Evolutionary conservation across 2,329 filamentous ascomycete species (phyloP), one percentile per base, ranked within the genome.

Genomic region (Beauveria rudraprayagi): DNA sequence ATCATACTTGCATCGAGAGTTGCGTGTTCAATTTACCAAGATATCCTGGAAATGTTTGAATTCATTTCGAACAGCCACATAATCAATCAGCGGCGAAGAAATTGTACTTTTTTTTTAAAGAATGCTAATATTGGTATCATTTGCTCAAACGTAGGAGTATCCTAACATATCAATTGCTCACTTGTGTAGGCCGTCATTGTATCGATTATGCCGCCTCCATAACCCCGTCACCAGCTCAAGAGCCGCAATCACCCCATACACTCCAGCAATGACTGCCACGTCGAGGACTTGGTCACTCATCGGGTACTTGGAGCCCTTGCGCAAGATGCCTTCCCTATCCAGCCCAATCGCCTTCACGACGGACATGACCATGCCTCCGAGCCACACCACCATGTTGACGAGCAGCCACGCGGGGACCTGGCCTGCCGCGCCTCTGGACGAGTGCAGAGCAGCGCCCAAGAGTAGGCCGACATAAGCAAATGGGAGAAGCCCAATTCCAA

Each of bases 281-380:
- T 61, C 60, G 16, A 56, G 51, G 3, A 61, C 40, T 37, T 61
- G 60, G n/a, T 61, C 60, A 16, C 51, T 51, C 51, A 61, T 56
- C 24, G 60, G 60, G 24, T 61, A 61, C 28, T 56, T 56, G 22
- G 60, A 61, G 22, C 34, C 52, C 52, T 34, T 61, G 37, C 60
- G 60, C 24, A 11, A 8, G 37, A 34, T 22, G 14, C 30, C 43
- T 19, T 61, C 60, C 17, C 19, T 17, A 5, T 51, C 34, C 44
- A 61, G 43, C n/a, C 60, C 60, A n/a, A 61, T 19, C 2, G 28
- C 53, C 30, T 61, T 61, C 14, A 61, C 60, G 3, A 61, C 22
- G 16, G 60, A 28, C 52, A 56, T 51, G 52, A 14, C 9, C 37
- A 56, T 51, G 22, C 52, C 53, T 2, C 60, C 60, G 7, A 61